Conservation (phyloP, 2,329 filamentous ascomycete genomes). For the Dothideomycetidae sp. region DNA sequence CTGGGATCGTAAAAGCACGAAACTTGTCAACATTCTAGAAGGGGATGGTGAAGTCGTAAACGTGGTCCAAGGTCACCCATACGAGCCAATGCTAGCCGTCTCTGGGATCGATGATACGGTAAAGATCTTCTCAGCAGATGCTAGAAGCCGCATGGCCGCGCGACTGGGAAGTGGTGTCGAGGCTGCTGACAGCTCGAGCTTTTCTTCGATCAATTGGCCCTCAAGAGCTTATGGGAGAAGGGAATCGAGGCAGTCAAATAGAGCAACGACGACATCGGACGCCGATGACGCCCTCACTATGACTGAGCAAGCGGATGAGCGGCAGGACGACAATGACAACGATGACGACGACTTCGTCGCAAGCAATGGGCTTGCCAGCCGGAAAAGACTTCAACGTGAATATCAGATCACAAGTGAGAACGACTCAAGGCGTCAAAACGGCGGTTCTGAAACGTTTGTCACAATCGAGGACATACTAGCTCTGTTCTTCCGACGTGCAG, state of each 20-base stretch:
- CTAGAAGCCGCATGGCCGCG: constrained; percentile 41
- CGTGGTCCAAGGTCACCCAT: constrained; percentile 53
- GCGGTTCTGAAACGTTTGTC: constrained; percentile 43
- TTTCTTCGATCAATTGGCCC: constrained; percentile 27
- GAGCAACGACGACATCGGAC: constrained; percentile 17
- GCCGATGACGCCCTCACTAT: constrained; percentile 4
- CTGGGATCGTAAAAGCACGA: constrained; percentile 49
- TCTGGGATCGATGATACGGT: constrained; percentile 55
- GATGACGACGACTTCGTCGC: constrained; percentile 27
- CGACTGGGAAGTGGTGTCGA: constrained; percentile 44
- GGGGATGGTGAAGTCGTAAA: constrained; percentile 58
- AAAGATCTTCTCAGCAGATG: constrained; percentile 53
- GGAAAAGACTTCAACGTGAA: constrained; percentile 44
- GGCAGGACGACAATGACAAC: constrained; percentile 24
- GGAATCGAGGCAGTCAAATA: constrained; percentile 2
- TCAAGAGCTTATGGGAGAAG: constrained; percentile 9
- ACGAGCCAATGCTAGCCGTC: constrained; percentile 51
- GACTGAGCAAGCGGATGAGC: constrained; percentile 12
- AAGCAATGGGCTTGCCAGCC: constrained; percentile 37
- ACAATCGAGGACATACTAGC: constrained; percentile 25
- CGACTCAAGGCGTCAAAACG: constrained; percentile 44
- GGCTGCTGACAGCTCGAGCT: constrained; percentile 29
- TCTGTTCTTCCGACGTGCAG: constrained; percentile 3
- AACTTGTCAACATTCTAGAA: constrained; percentile 50
- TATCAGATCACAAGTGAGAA: constrained; percentile 50